Evolutionary conservation across 805 yeast genomes (phyloP).

Genomic region (Saccharomyces mikatae): DNA sequence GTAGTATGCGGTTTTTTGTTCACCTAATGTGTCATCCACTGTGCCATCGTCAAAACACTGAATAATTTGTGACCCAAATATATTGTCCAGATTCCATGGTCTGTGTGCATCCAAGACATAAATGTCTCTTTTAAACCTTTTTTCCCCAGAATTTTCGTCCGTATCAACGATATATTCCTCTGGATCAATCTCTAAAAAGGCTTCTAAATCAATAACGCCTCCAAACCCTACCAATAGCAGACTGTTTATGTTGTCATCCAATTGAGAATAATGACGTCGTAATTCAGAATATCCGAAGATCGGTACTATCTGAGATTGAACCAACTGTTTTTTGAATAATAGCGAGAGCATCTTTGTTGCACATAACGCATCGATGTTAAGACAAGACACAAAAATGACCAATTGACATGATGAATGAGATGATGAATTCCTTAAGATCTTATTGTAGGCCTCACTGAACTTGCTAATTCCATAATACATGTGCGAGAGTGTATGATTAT

Average conservation of each 20-base stretch:
- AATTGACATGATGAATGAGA: slow-evolving; percentile 90
- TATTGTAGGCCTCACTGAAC: slow-evolving; percentile 59
- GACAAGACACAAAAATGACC: slow-evolving; percentile 80
- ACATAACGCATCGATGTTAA: slow-evolving; percentile 87
- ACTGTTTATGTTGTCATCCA: slow-evolving; percentile 70
- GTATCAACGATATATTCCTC: slow-evolving; percentile 39
- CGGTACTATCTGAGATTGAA: slow-evolving; percentile 84
- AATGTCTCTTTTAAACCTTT: slow-evolving; percentile 44
- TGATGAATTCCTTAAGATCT: slow-evolving; percentile 60
- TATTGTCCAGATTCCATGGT: slow-evolving; percentile 93
- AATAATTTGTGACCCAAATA: slow-evolving; percentile 74
- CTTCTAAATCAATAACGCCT: slow-evolving; percentile 77
- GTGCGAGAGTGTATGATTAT: not conserved
- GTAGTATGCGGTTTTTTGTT: slow-evolving; percentile 57
- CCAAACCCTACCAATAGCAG: slow-evolving; percentile 88
- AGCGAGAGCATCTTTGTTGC: slow-evolving; percentile 69
- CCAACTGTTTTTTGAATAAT: slow-evolving; percentile 68
- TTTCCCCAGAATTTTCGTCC: slow-evolving; percentile 24
- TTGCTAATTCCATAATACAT: slow-evolving; percentile 75
- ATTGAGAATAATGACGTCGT: slow-evolving; percentile 46
- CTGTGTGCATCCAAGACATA: slow-evolving; percentile 87
- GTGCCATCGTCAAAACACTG: slow-evolving; percentile 84
- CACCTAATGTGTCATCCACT: slow-evolving; percentile 47
- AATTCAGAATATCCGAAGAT: slow-evolving; percentile 86
- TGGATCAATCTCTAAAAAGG: slow-evolving; percentile 57